These are phyloP conservation scores for Saccharomycopsis capsularis DNA, from an alignment of 805 yeast genomes.

Conservation along the genomic window DNA sequence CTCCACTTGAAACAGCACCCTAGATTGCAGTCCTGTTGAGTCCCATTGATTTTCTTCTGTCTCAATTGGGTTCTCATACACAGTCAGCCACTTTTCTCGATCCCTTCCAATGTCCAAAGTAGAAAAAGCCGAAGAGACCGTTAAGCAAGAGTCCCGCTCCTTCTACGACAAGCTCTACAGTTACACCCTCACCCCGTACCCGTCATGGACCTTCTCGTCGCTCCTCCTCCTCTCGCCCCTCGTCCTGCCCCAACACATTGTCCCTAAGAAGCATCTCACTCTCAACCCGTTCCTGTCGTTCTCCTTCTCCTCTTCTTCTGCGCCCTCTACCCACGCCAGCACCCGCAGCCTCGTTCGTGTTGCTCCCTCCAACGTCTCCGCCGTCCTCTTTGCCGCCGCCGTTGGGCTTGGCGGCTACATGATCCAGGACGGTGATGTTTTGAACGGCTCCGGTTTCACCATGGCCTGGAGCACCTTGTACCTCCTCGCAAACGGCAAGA, in stretches of 20 bases:
- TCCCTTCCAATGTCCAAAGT: neutral
- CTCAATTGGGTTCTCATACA: no score
- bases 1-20: no score
- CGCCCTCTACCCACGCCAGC: slow-evolving; percentile 8
- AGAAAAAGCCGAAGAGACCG: neutral
- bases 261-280: slow-evolving; percentile 20
- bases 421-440: slow-evolving; percentile 66
- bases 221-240: slow-evolving; percentile 34
- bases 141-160: slow-evolving; percentile 1
- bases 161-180: slow-evolving; percentile 23
- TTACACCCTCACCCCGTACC: slow-evolving; percentile 38
- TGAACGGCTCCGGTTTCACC: slow-evolving; percentile 74
- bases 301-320: slow-evolving; percentile 45
- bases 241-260: slow-evolving; percentile 28
- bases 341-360: slow-evolving; percentile 18
- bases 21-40: no score
- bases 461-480: slow-evolving; percentile 79
- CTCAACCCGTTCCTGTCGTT: slow-evolving; percentile 28
- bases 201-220: slow-evolving; percentile 37
- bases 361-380: slow-evolving; percentile 36
- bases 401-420: slow-evolving; percentile 65
- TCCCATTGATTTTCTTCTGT: no score
- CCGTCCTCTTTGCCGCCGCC: slow-evolving; percentile 54
- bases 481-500: slow-evolving; percentile 60
- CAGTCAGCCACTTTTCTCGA: no score